phyloP scores from a whole-genome alignment of 1,284 basidiomycete species.

The Rhodotorula mucilaginosa region DNA sequence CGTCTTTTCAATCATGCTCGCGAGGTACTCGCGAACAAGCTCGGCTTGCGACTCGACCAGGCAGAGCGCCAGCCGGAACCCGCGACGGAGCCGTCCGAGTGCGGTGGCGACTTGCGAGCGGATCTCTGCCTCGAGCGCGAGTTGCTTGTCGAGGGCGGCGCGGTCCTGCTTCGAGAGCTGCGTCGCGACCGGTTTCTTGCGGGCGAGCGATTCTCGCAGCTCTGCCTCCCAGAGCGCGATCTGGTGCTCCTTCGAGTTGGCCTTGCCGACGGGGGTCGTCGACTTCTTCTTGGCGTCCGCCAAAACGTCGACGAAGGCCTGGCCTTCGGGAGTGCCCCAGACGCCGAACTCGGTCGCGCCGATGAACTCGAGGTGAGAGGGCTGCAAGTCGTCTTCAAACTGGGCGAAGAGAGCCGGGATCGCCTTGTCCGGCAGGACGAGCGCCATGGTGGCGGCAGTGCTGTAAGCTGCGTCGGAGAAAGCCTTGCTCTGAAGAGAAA shows the following conservation, averaged over 20 bases:
- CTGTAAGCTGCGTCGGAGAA: slow-evolving; percentile 61
- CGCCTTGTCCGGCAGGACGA: slow-evolving; percentile 68
- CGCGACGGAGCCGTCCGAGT: slow-evolving; percentile 62
- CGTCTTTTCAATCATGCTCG: slow-evolving; percentile 61
- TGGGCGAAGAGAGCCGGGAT: slow-evolving; percentile 69
- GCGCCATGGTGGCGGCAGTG: slow-evolving; percentile 72
- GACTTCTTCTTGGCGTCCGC: slow-evolving; percentile 23
- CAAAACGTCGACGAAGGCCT: slow-evolving; percentile 63
- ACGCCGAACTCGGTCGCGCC: slow-evolving; percentile 73
- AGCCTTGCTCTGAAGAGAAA: slow-evolving; percentile 38
- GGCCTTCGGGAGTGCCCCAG: slow-evolving; percentile 78
- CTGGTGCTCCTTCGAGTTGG: slow-evolving; percentile 70
- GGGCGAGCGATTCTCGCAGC: slow-evolving; percentile 75
- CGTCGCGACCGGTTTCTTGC: slow-evolving; percentile 59
- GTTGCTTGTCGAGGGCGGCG: slow-evolving; percentile 71
- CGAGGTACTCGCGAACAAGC: slow-evolving; percentile 60
- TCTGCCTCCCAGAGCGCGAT: slow-evolving; percentile 92
- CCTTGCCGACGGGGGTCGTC: slow-evolving; percentile 18
- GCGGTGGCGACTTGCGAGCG: slow-evolving; percentile 61
- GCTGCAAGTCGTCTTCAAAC: slow-evolving; percentile 63
- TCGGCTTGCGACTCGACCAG: slow-evolving; percentile 58
- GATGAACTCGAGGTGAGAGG: slow-evolving; percentile 60
- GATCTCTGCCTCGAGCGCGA: slow-evolving; percentile 69
- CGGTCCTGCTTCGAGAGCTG: slow-evolving; percentile 76
- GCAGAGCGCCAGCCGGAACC: slow-evolving; percentile 65